Evolutionary conservation across 176 grass and related monocot species (phyloP).

Genomic region (Alloteropsis semialata): DNA sequence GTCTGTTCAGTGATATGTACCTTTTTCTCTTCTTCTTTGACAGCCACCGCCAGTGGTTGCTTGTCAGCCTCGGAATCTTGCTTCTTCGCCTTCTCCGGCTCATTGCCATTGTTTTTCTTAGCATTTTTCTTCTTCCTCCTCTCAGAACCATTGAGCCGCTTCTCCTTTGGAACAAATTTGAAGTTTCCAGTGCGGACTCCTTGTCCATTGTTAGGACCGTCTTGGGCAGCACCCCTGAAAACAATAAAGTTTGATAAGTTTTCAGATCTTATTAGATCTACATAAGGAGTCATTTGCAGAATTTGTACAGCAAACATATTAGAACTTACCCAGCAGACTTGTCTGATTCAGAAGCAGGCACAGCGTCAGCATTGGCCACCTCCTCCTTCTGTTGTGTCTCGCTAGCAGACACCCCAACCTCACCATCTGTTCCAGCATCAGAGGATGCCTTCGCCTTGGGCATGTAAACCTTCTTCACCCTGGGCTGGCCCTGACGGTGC

Average conservation of each 20-base stretch:
- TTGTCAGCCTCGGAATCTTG: neutral
- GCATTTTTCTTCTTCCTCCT: slow-evolving; percentile 35
- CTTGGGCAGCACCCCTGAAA: slow-evolving; percentile 12
- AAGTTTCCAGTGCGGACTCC: neutral
- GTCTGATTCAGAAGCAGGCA: slow-evolving; percentile 18
- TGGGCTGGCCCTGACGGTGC: neutral
- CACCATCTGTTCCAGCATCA: slow-evolving; percentile 29
- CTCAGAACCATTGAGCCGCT: slow-evolving; percentile 8
- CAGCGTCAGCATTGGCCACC: neutral
- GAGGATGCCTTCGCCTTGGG: neutral
- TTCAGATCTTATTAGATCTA: neutral
- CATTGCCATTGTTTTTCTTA: neutral
- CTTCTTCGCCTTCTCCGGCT: slow-evolving; percentile 1
- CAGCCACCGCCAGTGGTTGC: neutral
- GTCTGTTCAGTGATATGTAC: neutral
- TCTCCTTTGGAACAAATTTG: neutral
- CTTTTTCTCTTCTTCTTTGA: neutral
- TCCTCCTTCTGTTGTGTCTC: neutral
- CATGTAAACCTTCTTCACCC: neutral
- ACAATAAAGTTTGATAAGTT: neutral
- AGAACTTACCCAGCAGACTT: neutral
- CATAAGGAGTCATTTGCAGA: neutral
- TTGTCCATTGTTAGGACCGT: neutral
- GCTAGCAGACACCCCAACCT: neutral
- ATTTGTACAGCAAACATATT: neutral